These are phyloP conservation scores for Actinidia polygama DNA, from an alignment of 179 eudicot genomes.

Conservation along the genomic window DNA sequence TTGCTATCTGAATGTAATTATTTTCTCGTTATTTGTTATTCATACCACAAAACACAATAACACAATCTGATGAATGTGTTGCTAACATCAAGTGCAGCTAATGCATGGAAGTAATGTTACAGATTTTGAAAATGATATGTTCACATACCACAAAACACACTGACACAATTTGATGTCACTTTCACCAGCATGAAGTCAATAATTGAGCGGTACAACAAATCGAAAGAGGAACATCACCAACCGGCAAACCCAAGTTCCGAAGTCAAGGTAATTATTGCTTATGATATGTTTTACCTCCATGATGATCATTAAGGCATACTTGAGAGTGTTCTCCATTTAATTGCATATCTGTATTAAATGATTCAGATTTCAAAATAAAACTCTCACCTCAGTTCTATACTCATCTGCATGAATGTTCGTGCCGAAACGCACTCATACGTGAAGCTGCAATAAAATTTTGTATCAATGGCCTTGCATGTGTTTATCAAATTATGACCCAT, in stretches of 20 bases:
- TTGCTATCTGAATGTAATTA: background rate
- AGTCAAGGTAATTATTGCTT: slow-evolving; percentile 26
- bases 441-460: no score
- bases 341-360: background rate
- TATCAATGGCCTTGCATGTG: no score
- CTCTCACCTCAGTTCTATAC: background rate
- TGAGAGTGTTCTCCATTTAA: background rate
- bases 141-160: background rate
- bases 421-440: no score
- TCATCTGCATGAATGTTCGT: background rate
- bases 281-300: background rate
- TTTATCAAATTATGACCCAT: no score
- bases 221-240: slow-evolving; percentile 31
- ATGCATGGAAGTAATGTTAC: background rate
- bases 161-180: slow-evolving; percentile 14
- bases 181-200: slow-evolving; percentile 33
- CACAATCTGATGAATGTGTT: no score
- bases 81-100: background rate
- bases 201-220: slow-evolving; percentile 29
- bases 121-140: background rate
- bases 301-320: background rate
- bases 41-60: background rate
- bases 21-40: background rate
- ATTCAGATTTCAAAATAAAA: background rate
- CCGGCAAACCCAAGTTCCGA: slow-evolving; percentile 23